Conservation (phyloP, 768 basidiomycete genomes). For the Agrocybe praecox region DNA sequence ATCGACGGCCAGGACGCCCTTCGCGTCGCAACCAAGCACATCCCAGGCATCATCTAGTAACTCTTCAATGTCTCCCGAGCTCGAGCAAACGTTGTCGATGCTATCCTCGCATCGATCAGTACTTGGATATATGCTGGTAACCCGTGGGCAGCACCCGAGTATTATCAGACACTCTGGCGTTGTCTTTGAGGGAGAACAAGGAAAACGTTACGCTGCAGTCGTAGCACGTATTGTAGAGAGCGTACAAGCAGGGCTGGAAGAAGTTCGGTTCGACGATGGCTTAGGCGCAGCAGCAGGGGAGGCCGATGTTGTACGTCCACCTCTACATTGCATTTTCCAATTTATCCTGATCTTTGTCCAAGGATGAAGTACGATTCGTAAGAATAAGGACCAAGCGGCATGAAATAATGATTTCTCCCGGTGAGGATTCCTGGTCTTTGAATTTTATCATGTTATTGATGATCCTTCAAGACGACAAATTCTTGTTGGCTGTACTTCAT, state of each 20-base stretch:
- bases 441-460: background rate
- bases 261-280: conserved; percentile 62
- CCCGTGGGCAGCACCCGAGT: conserved; percentile 68
- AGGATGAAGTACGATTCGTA: conserved; percentile 91
- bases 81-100: conserved; percentile 76
- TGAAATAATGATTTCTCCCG: conserved; percentile 93
- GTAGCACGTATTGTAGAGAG: conserved; percentile 68
- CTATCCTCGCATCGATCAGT: conserved; percentile 85
- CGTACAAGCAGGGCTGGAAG: conserved; percentile 9
- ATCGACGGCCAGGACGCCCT: conserved; percentile 28
- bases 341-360: background rate
- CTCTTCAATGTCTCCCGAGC: conserved; percentile 65
- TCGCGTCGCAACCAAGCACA: conserved; percentile 28
- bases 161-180: conserved; percentile 87
- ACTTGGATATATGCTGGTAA: conserved; percentile 83
- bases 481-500: conserved; percentile 82
- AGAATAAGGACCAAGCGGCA: conserved; percentile 89
- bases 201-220: conserved; percentile 71
- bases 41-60: conserved; percentile 15
- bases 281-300: conserved; percentile 28
- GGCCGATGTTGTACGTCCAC: conserved; percentile 53
- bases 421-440: conserved; percentile 40
- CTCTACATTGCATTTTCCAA: background rate
- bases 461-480: conserved; percentile 64
- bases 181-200: conserved; percentile 85